Conservation (phyloP, 208 protist species). For the Crithidia mellificae region DNA sequence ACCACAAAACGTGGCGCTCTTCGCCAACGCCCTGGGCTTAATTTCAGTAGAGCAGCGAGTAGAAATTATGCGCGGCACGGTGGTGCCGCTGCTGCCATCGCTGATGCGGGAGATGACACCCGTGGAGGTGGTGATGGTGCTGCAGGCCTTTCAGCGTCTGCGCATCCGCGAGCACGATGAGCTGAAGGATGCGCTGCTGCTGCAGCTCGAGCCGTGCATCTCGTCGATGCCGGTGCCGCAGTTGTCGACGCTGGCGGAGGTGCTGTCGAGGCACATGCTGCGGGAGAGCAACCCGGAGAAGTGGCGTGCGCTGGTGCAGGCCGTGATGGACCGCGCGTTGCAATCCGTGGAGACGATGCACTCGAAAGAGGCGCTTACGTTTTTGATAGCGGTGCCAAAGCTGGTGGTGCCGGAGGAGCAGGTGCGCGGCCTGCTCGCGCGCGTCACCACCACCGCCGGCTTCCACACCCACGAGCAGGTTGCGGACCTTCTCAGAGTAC, state of each 20-base stretch:
- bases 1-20: constrained; percentile 80
- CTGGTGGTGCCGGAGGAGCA: constrained; percentile 47
- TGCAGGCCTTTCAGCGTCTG: constrained; percentile 74
- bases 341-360: constrained; percentile 58
- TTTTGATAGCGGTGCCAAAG: constrained; percentile 43
- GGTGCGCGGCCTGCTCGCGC: constrained; percentile 47
- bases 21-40: constrained; percentile 68
- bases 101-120: constrained; percentile 64
- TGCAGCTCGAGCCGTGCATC: constrained; percentile 54
- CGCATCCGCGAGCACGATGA: constrained; percentile 36
- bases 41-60: constrained; percentile 39
- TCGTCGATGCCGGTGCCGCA: constrained; percentile 67
- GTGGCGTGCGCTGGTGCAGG: constrained; percentile 45
- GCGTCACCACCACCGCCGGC: constrained; percentile 49
- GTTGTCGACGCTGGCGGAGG: constrained; percentile 70
- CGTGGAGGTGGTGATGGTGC: constrained; percentile 84
- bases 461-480: constrained; percentile 80
- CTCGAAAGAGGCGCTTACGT: constrained; percentile 69
- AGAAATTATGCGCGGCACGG: constrained; percentile 44
- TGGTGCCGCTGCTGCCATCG: constrained; percentile 52
- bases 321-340: constrained; percentile 41
- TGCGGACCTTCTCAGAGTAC: constrained; percentile 42
- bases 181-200: constrained; percentile 53
- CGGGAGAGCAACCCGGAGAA: constrained; percentile 33
- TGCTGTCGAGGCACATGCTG: constrained; percentile 41